Percentiles rank a stretch among this genome's conserved stretches.
Evolutionary conservation across 176 grass and related monocot genomes (phyloP).

Genomic region (Puccinellia tenuiflora): DNA sequence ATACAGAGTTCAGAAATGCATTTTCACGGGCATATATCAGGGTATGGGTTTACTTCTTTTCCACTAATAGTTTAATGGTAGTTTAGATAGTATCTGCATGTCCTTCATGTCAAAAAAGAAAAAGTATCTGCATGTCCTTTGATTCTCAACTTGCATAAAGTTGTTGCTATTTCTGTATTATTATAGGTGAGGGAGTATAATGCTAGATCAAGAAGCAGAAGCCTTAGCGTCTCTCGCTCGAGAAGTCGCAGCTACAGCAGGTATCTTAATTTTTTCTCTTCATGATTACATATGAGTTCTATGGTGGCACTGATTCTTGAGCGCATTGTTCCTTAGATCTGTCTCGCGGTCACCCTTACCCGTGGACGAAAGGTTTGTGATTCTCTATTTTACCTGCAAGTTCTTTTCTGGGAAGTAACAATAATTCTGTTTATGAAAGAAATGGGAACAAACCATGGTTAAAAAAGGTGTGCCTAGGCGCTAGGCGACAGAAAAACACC

Average conservation of each 20-base stretch:
- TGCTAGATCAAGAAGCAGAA: conserved; percentile 64
- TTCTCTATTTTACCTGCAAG: neutral
- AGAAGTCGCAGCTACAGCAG: conserved; percentile 58
- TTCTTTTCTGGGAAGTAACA: neutral
- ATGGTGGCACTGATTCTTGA: neutral
- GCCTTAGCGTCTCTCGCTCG: conserved; percentile 52
- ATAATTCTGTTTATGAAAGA: neutral
- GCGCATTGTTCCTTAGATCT: conserved; percentile 14
- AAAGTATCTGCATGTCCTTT: neutral
- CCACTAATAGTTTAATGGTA: neutral
- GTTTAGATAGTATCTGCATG: neutral
- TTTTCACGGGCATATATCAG: conserved; percentile 90
- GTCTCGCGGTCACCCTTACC: conserved; percentile 26
- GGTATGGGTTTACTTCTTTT: conserved; percentile 31
- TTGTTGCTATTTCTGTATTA: neutral
- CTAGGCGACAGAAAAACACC: no score
- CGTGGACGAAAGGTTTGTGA: conserved; percentile 27
- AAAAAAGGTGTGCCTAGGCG: no score
- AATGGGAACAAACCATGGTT: neutral
- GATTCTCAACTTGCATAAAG: neutral
- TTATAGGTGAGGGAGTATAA: conserved; percentile 75
- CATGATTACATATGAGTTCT: neutral
- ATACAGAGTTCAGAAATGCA: conserved; percentile 83
- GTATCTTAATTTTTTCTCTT: neutral
- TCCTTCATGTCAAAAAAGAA: neutral